Percentiles rank a stretch among this genome's conserved stretches.
Conservation (phyloP, 352 stramenopile species). For the Phytophthora brassicae region DNA sequence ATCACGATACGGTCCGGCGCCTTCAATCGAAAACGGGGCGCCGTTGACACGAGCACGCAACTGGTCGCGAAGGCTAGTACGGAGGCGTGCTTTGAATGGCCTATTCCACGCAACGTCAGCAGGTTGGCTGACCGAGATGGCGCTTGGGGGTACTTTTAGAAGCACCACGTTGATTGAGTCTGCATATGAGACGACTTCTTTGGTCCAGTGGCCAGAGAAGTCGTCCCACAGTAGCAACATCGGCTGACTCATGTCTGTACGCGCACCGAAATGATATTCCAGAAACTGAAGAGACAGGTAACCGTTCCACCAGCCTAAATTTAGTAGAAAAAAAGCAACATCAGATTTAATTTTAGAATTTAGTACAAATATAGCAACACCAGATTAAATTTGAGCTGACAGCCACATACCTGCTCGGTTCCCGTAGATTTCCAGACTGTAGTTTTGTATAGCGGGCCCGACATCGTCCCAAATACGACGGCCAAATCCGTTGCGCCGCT, state of each 20-base stretch:
- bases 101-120: too few species aligned
- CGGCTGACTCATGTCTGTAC: too few species aligned
- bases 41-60: too few species aligned
- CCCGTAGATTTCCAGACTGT: neutral
- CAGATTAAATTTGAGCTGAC: too few species aligned
- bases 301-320: neutral
- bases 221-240: too few species aligned
- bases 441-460: neutral
- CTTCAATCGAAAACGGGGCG: too few species aligned
- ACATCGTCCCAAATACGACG: neutral
- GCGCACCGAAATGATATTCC: too few species aligned
- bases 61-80: too few species aligned
- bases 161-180: neutral
- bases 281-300: neutral
- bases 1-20: too few species aligned
- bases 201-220: too few species aligned
- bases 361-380: neutral
- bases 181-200: neutral
- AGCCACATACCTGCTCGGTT: neutral
- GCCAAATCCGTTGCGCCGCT: neutral
- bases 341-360: neutral
- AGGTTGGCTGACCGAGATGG: too few species aligned
- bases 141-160: neutral
- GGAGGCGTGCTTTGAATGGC: too few species aligned
- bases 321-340: neutral